Evolutionary conservation across 2,329 filamentous ascomycete species (phyloP), one percentile per base, ranked within the genome.

Genomic region (Penicillium paneum): DNA sequence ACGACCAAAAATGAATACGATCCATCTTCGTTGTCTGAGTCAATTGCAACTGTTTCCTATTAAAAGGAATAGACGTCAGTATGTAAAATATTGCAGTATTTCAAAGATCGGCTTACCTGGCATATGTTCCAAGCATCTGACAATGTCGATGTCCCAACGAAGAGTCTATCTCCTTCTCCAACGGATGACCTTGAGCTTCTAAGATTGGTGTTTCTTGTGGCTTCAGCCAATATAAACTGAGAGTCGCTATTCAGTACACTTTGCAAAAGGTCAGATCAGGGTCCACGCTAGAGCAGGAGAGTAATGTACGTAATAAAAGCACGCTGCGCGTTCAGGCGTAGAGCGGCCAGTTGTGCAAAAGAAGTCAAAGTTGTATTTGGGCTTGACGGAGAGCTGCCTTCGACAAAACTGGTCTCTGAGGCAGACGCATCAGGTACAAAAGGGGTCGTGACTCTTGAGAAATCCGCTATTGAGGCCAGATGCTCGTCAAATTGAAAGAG

Each of bases 1-100:
- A 76, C 58, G 11, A 76, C 48, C 7, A 58, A 26, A 28, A 58
- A 60, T 2, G 39, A 31, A 48, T 53, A 36, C 2, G 31, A 8
- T 13, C 32, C 40, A 51, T 51, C 26, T 38, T 51, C 12, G 3
- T 17, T 24, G 8, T 46, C 28, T 32, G 50, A 5, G 19, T 1
- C 21, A 15, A 34, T 21, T 21, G 50, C 39, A 21, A 52, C 35
- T 24, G 50, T 52, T 41, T 48, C 43, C 50, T 57, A 36, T 28
- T 50, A 1, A 15, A 57, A 15, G 5, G 7, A 42, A 19, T 34
- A 43, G 10, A 12, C 3, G 21, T 48, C 17, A 44, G n/a, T 34
- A 15, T 31, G 3, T n/a, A 12, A 24, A 10, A 26, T 8, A 8
- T 24, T 3, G 26, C 24, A 29, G 32, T 5, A 6, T 15, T 15